Evolutionary conservation across 768 basidiomycete species (phyloP).

Genomic region (Saitozyma podzolica): DNA sequence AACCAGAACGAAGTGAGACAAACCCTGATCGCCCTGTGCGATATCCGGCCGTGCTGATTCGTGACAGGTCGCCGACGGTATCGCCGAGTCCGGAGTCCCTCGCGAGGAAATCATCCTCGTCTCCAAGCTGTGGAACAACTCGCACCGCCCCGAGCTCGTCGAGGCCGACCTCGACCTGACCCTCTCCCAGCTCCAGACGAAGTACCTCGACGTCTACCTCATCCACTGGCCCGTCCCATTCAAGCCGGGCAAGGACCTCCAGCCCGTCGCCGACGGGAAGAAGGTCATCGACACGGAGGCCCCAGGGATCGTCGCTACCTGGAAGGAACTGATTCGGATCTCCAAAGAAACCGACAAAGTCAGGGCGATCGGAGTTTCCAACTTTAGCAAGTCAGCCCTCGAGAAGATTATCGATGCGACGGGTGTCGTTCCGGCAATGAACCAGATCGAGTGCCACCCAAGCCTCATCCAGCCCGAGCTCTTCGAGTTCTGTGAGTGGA

Average conservation of each 20-base stretch:
- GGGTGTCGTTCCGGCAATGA: slow-evolving; percentile 70
- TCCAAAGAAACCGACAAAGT: slow-evolving; percentile 67
- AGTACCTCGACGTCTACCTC: slow-evolving; percentile 76
- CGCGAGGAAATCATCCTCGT: slow-evolving; percentile 68
- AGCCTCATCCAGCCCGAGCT: slow-evolving; percentile 73
- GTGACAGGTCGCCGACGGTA: slow-evolving; percentile 18
- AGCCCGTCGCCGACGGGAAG: too few relatives aligned
- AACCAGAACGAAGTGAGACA: too few relatives aligned
- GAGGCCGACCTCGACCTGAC: slow-evolving; percentile 64
- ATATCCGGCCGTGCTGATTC: too few relatives aligned
- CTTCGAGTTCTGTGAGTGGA: slow-evolving; percentile 63
- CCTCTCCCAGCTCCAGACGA: slow-evolving; percentile 66
- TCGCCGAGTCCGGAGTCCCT: slow-evolving; percentile 73
- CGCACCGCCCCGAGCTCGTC: slow-evolving; percentile 66
- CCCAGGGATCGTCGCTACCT: slow-evolving; percentile 18
- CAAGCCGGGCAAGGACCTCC: too few relatives aligned
- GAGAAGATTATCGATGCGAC: slow-evolving; percentile 69
- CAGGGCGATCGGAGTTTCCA: slow-evolving; percentile 81
- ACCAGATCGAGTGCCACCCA: slow-evolving; percentile 80
- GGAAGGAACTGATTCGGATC: slow-evolving; percentile 37
- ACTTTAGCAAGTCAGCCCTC: slow-evolving; percentile 67
- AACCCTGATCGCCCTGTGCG: too few relatives aligned
- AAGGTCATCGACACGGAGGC: too few relatives aligned
- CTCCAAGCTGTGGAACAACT: slow-evolving; percentile 71
- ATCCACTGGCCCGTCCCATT: slow-evolving; percentile 42